Percentiles rank a stretch among this genome's conserved stretches.
These are phyloP conservation scores for Xylariaceae sp. DNA, from an alignment of 2,329 filamentous ascomycete genomes.

Conservation along the genomic window DNA sequence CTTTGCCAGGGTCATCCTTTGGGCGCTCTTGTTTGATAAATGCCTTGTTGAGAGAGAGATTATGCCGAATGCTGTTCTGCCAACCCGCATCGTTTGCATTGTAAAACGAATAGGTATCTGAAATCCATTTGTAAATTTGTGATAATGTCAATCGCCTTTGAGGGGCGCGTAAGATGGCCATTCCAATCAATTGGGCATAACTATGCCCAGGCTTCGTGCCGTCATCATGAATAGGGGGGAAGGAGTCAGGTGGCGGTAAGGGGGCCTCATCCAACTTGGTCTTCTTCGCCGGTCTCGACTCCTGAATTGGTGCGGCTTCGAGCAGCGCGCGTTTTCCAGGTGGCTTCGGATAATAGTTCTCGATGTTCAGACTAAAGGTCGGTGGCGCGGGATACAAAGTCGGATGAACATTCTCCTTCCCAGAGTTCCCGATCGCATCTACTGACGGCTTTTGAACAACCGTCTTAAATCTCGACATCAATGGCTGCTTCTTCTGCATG, in stretches of 20 bases:
- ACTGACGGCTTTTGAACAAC: constrained; percentile 56
- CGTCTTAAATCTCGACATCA: constrained; percentile 62
- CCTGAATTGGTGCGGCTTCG: constrained; percentile 74
- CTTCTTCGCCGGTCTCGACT: constrained; percentile 70
- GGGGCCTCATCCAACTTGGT: constrained; percentile 59
- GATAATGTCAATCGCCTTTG: constrained; percentile 83
- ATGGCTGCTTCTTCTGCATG: constrained; percentile 65
- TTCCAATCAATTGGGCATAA: constrained; percentile 93
- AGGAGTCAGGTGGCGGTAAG: constrained; percentile 75
- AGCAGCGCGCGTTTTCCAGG: constrained; percentile 65
- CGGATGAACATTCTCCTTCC: constrained; percentile 61
- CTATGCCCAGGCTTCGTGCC: constrained; percentile 88
- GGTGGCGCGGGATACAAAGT: constrained; percentile 52
- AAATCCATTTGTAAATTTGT: constrained; percentile 99
- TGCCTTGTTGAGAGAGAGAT: constrained; percentile 93
- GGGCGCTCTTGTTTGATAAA: constrained; percentile 95
- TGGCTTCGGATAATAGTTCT: constrained; percentile 56
- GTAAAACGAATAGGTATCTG: constrained; percentile 91
- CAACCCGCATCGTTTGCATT: constrained; percentile 82
- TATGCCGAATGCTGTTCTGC: constrained; percentile 99
- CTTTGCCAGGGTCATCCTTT: constrained; percentile 96
- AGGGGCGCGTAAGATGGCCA: constrained; percentile 90
- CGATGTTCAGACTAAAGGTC: constrained; percentile 53
- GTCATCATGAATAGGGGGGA: constrained; percentile 81
- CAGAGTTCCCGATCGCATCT: constrained; percentile 44